Percentiles rank a stretch among this genome's conserved stretches.
These are phyloP conservation scores for Arthroderma sp. DNA, from an alignment of 2,329 filamentous ascomycete genomes.

Conservation along the genomic window DNA sequence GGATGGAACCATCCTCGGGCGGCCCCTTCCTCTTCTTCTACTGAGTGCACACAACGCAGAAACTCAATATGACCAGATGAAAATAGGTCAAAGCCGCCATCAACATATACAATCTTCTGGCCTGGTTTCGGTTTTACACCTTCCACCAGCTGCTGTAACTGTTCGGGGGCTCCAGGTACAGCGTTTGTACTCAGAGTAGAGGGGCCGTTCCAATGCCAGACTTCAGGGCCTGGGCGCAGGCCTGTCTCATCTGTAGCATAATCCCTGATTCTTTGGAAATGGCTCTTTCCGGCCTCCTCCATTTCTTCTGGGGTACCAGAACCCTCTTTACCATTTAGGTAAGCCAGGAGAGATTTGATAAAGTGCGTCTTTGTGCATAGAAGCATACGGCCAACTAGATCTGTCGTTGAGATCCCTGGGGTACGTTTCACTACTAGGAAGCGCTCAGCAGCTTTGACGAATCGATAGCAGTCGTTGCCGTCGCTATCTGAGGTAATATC, in stretches of 20 bases:
- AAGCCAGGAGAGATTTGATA: slow-evolving; percentile 63
- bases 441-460: slow-evolving; percentile 82
- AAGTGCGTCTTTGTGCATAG: slow-evolving; percentile 92
- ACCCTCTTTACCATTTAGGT: slow-evolving; percentile 60
- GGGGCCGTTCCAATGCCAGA: slow-evolving; percentile 68
- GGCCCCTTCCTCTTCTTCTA: slow-evolving; percentile 58
- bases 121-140: slow-evolving; percentile 62
- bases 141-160: slow-evolving; percentile 55
- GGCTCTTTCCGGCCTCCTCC: slow-evolving; percentile 49
- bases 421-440: slow-evolving; percentile 97
- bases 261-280: slow-evolving; percentile 64
- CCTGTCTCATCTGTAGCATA: slow-evolving; percentile 84
- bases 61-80: slow-evolving; percentile 97
- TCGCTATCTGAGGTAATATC: slow-evolving; percentile 91
- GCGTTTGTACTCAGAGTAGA: slow-evolving; percentile 28
- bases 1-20: slow-evolving; percentile 63
- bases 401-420: slow-evolving; percentile 91
- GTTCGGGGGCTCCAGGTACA: slow-evolving; percentile 38
- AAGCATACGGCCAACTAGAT: slow-evolving; percentile 95
- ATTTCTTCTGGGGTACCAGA: slow-evolving; percentile 57
- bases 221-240: slow-evolving; percentile 62
- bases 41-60: slow-evolving; percentile 59
- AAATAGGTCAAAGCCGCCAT: slow-evolving; percentile 93
- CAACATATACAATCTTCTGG: slow-evolving; percentile 84
- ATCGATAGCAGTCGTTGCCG: slow-evolving; percentile 94